These are phyloP conservation scores for Nigrospora osmanthi DNA, from an alignment of 2,329 filamentous ascomycete species.

Conservation along the genomic window DNA sequence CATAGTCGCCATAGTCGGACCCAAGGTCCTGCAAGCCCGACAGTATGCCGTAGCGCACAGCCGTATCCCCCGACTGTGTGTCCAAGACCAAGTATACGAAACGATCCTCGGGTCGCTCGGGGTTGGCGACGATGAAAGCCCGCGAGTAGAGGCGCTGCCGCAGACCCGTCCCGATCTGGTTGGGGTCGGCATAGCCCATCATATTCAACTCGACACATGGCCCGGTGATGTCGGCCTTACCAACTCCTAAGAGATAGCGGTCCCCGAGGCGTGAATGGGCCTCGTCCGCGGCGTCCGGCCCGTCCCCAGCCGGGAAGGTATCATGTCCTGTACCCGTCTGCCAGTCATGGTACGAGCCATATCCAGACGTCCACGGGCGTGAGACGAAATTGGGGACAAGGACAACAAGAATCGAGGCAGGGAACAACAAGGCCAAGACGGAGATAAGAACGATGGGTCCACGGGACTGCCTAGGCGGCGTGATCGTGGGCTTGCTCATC, in stretches of 20 bases:
- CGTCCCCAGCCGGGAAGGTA: too few relatives aligned
- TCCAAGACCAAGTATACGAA: constrained; percentile 87
- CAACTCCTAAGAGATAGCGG: constrained; percentile 45
- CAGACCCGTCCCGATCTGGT: constrained; percentile 74
- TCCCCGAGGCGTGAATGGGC: constrained; percentile 11
- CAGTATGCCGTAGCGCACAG: constrained; percentile 78
- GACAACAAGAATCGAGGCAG: neutral
- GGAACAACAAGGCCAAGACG: neutral
- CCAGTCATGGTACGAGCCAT: too few relatives aligned
- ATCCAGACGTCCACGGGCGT: neutral
- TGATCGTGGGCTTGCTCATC: neutral
- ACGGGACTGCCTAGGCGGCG: neutral
- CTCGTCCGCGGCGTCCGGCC: neutral
- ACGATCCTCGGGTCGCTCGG: constrained; percentile 56
- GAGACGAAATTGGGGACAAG: neutral
- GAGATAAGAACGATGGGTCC: neutral
- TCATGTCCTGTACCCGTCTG: too few relatives aligned
- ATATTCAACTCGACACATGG: constrained; percentile 86
- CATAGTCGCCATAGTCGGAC: constrained; percentile 65
- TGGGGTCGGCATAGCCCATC: constrained; percentile 85
- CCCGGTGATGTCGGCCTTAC: constrained; percentile 50
- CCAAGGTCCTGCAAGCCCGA: constrained; percentile 65
- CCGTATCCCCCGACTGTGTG: constrained; percentile 81
- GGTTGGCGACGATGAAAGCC: constrained; percentile 77
- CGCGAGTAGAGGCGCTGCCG: constrained; percentile 84